Percentiles rank a stretch among this genome's conserved stretches.
Conservation (phyloP, 2,329 filamentous ascomycete genomes). For the Aspergillus chevalieri region DNA sequence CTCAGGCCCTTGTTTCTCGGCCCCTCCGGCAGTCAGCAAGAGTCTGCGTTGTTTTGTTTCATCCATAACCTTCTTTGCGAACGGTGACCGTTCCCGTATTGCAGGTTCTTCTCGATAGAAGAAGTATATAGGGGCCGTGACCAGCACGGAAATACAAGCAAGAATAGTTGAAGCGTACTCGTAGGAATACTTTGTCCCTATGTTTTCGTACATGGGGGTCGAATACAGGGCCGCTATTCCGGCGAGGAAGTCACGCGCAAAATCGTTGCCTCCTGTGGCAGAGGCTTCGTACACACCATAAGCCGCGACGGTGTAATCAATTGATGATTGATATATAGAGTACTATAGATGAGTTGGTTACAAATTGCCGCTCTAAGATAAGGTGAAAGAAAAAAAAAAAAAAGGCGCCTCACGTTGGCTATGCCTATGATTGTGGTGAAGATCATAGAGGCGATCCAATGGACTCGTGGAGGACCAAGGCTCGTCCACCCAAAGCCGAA, state of each 20-base stretch:
- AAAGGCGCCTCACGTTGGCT: not conserved
- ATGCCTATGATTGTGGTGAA: conserved; percentile 5
- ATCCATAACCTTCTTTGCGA: conserved; percentile 42
- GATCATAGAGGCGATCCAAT: conserved; percentile 26
- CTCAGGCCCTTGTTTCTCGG: too few species aligned
- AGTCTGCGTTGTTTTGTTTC: not conserved
- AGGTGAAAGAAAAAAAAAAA: not conserved
- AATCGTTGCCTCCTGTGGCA: conserved; percentile 58
- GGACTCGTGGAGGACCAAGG: conserved; percentile 46
- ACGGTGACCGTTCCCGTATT: conserved; percentile 51
- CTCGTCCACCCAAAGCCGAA: conserved; percentile 55
- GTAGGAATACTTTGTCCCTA: conserved; percentile 44
- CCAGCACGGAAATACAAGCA: conserved; percentile 49
- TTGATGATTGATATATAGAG: conserved; percentile 18
- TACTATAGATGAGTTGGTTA: not conserved
- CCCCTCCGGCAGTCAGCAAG: too few species aligned
- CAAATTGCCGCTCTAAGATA: not conserved
- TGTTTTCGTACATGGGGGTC: conserved; percentile 41
- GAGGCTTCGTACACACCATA: conserved; percentile 58
- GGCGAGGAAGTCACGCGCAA: conserved; percentile 55
- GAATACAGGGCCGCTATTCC: conserved; percentile 53
- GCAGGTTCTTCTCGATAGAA: conserved; percentile 55
- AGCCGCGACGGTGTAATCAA: conserved; percentile 58
- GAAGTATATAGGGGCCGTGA: conserved; percentile 53
- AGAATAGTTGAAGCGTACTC: conserved; percentile 53